Percentiles rank a stretch among this genome's conserved stretches.
phyloP scores from a whole-genome alignment of 2,329 filamentous ascomycete genomes.

The Dactylellina parvicollis region DNA sequence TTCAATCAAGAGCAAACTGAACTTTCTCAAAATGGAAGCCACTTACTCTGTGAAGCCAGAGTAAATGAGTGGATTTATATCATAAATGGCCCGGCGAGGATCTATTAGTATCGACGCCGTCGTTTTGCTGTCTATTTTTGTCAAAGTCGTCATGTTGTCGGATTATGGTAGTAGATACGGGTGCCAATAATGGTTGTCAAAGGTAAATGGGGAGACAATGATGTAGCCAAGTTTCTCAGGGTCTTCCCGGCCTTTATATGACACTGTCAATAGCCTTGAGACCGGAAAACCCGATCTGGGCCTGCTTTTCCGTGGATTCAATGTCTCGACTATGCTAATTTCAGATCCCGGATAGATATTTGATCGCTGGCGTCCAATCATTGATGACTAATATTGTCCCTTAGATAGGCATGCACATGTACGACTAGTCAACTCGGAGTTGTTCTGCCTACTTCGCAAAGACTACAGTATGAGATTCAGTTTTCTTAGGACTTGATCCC shows the following conservation, averaged over 20 bases:
- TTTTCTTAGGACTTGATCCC: too few species aligned
- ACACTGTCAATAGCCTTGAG: neutral
- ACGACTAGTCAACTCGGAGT: too few species aligned
- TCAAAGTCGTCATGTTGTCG: constrained; percentile 41
- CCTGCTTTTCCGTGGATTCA: neutral
- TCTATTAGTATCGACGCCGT: constrained; percentile 61
- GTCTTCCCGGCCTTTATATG: neutral
- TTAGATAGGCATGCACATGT: too few species aligned
- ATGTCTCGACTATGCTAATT: neutral
- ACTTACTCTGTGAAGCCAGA: constrained; percentile 83
- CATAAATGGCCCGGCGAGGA: constrained; percentile 72
- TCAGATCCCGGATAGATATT: neutral
- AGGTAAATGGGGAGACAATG: too few species aligned
- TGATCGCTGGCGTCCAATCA: too few species aligned
- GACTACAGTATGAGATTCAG: too few species aligned
- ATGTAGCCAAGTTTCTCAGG: too few species aligned
- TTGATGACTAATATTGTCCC: too few species aligned
- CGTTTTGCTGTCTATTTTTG: constrained; percentile 21
- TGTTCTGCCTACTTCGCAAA: too few species aligned
- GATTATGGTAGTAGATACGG: too few species aligned
- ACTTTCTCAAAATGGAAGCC: neutral
- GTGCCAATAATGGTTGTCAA: too few species aligned
- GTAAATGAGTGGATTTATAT: constrained; percentile 83
- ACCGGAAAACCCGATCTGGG: neutral
- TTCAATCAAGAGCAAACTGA: neutral